Base-by-base conservation (phyloP, 306 rosid genomes). In the Trifolium dubium region DNA sequence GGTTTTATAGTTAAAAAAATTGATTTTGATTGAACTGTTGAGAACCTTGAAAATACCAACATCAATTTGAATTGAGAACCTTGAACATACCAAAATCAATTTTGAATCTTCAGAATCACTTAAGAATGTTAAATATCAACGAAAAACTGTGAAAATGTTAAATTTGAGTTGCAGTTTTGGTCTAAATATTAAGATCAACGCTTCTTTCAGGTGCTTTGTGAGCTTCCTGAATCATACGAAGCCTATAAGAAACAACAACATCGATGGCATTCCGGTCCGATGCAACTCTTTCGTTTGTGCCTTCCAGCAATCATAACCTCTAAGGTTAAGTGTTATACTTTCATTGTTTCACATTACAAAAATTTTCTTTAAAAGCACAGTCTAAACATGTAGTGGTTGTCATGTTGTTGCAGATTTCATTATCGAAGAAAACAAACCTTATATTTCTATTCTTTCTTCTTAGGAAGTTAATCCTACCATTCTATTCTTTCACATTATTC, bases 221-320 rank as follows among this genome's bases (percentile, higher is more conserved):
- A 90, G 78, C 86, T 90, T 72, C 96, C 92, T 2, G 96, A 88
- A 75, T 87, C 92, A 35, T 89, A 87, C 69, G 96, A 89, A 82
- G 90, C 96, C 41, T 89, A 87, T 77, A 84, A 79, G 64, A 89
- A 89, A 70, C 92, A 89, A 64, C 92, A 89, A 64, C 90, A 87
- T 71, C 74, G 92, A 13, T 89, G 96, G 90, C 96, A 89, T 74
- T 89, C 92, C 14, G 92, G 96, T 65, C 92, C 92, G 0, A 89
- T 87, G 92, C 92, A 87, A 63, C 86, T 89, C 49, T 87, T 90
- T 74, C 90, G 89, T 10, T 66, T 90, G 84, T 90, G 96, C 81
- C 81, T 88, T 69, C 92, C 92, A 0, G 89, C 85, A 5, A 84
- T 88, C 39, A 37, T 88, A 74, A 74, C 74, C 75, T 86, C 96